These are phyloP conservation scores for Eutypella sp. DNA, from an alignment of 2,329 filamentous ascomycete species.

Conservation along the genomic window DNA sequence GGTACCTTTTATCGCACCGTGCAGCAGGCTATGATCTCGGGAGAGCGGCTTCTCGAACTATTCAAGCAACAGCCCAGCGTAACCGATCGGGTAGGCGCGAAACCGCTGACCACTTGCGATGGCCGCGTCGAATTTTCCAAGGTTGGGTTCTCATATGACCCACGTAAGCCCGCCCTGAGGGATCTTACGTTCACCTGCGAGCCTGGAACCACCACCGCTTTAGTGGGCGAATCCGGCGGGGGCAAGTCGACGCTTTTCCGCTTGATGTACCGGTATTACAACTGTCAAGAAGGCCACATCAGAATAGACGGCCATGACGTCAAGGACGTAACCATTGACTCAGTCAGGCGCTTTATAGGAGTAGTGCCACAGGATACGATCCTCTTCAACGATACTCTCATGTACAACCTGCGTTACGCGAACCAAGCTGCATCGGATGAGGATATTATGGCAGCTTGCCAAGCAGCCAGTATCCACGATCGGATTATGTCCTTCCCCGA, in stretches of 20 bases:
- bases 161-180: constrained; percentile 76
- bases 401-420: constrained; percentile 92
- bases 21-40: constrained; percentile 95
- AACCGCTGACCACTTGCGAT: constrained; percentile 60
- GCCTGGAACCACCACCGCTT: constrained; percentile 89
- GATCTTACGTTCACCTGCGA: constrained; percentile 79
- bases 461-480: constrained; percentile 86
- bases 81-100: constrained; percentile 65
- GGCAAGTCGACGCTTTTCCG: constrained; percentile 97
- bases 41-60: constrained; percentile 87
- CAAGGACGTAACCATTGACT: constrained; percentile 84
- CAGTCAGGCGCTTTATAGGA: constrained; percentile 84
- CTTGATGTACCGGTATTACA: constrained; percentile 94
- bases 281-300: constrained; percentile 73
- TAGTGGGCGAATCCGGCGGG: constrained; percentile 94
- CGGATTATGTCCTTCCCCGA: constrained; percentile 87
- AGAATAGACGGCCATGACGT: constrained; percentile 81
- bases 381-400: constrained; percentile 87
- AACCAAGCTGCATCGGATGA: constrained; percentile 76
- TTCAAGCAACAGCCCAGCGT: constrained; percentile 97
- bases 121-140: constrained; percentile 84
- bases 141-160: constrained; percentile 87
- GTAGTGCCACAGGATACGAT: constrained; percentile 97
- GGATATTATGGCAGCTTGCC: constrained; percentile 75
- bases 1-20: constrained; percentile 95